Evolutionary conservation across 331 rosid genomes (phyloP), one percentile per base, ranked within the genome.

Genomic region (Rhamnella rubrinervis): DNA sequence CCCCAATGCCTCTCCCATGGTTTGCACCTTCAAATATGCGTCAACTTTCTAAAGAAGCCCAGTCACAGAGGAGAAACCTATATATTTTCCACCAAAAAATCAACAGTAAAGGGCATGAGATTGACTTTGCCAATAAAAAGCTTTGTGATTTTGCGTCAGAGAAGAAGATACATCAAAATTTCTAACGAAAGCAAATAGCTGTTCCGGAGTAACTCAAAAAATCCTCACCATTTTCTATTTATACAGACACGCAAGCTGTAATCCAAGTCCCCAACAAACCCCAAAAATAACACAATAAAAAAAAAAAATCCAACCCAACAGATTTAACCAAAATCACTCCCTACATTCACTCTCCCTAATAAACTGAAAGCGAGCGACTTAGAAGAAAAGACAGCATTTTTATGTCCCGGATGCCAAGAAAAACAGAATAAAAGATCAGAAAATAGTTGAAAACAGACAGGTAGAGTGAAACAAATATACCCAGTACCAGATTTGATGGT

Each of bases 1-100:
- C 49, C 97, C 99, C 74, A 83, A 44, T 38, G 73, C 79, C 80
- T 88, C 96, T 28, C 82, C 84, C 93, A 84, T 85, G 71, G 71
- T 78, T 71, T 5, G 31, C 67, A 23, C 67, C 72, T 68, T 78
- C 65, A 18, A 52, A 23, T 52, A 58, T n/a, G 67, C 31, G 55
- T 53, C 57, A 61, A 51, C 61, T 52, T 8, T 50, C 70, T 28
- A 47, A 57, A 70, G 66, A 70, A 61, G 14, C 44, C 56, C 51
- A 5, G 50, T 66, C 63, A 23, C 57, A 69, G 74, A 35, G 51
- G 77, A 66, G 64, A 49, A 75, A 21, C 63, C 52, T 5, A 55
- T n/a, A 77, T 17, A 39, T 61, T 19, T 15, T 25, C 1, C n/a
- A 55, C 62, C 40, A 68, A n/a, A 50, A 15, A 23, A 19, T 18